phyloP scores from a whole-genome alignment of 768 basidiomycete species.

The Termitomyces sp. region DNA sequence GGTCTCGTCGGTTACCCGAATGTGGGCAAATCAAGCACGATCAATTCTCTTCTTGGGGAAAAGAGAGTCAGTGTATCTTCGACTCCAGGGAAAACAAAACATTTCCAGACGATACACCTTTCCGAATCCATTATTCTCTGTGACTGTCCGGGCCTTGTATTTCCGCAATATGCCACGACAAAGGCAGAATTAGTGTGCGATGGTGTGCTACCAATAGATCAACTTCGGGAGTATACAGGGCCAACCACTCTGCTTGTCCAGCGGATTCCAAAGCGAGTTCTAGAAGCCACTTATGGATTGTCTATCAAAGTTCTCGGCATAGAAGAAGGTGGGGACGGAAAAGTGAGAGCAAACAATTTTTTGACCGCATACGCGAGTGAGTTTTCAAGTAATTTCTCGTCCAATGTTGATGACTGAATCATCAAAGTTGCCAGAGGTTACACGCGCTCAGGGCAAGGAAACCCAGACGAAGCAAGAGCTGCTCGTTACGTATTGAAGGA shows the following conservation, averaged over 20 bases:
- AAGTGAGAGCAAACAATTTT: conserved; percentile 72
- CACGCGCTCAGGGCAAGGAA: conserved; percentile 90
- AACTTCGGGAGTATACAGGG: conserved; percentile 89
- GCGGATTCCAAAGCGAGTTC: conserved; percentile 72
- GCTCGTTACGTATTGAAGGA: conserved; percentile 94
- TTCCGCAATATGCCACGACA: conserved; percentile 96
- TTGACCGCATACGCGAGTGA: conserved; percentile 89
- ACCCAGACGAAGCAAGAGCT: conserved; percentile 93
- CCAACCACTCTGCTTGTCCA: conserved; percentile 75
- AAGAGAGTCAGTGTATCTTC: conserved; percentile 98
- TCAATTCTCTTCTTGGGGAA: conserved; percentile 92
- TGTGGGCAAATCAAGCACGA: conserved; percentile 97
- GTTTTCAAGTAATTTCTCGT: conserved; percentile 26
- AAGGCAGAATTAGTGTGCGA: conserved; percentile 96
- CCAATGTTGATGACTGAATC: conserved; percentile 12
- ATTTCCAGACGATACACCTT: conserved; percentile 97
- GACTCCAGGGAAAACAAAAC: conserved; percentile 98
- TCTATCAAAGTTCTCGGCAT: conserved; percentile 53
- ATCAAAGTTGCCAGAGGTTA: conserved; percentile 84
- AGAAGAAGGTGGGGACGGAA: conserved; percentile 85
- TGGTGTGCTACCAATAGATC: conserved; percentile 96
- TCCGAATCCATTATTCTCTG: conserved; percentile 83
- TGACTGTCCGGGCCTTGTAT: conserved; percentile 97
- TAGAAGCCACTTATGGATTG: conserved; percentile 91
- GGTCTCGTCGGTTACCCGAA: conserved; percentile 98